phyloP scores from a whole-genome alignment of 305 asterid genomes.

The Rubia tinctorum region DNA sequence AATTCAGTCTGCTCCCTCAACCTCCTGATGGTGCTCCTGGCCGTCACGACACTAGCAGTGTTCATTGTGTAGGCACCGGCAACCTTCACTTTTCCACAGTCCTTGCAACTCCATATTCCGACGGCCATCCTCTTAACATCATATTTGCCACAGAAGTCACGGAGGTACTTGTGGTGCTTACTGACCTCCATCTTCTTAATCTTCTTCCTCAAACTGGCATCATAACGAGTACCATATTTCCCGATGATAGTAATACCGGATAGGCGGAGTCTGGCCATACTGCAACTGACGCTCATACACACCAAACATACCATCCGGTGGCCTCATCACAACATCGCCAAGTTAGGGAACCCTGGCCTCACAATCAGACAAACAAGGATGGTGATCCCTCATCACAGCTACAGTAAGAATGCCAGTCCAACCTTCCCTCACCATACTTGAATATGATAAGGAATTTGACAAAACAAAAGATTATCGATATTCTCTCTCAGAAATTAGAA shows the following conservation, averaged over 20 bases:
- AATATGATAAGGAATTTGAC: too few species aligned
- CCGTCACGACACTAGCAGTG: conserved; percentile 86
- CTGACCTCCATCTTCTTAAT: conserved; percentile 60
- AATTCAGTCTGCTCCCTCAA: conserved; percentile 88
- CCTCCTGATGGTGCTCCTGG: conserved; percentile 88
- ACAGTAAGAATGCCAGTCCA: too few species aligned
- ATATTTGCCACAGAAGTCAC: conserved; percentile 51
- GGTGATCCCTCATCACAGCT: too few species aligned
- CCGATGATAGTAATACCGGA: conserved; percentile 23
- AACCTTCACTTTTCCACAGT: conserved; percentile 49
- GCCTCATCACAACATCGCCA: too few species aligned
- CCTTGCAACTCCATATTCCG: conserved; percentile 58
- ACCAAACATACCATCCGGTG: too few species aligned
- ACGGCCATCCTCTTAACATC: conserved; percentile 46
- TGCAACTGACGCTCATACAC: too few species aligned
- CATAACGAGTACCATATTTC: conserved; percentile 51
- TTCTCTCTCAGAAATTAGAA: too few species aligned
- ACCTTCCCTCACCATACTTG: too few species aligned
- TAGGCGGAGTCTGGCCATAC: too few species aligned
- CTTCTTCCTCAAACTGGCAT: conserved; percentile 65
- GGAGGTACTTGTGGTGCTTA: conserved; percentile 46
- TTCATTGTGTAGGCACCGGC: conserved; percentile 58
- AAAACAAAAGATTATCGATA: too few species aligned
- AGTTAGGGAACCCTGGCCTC: too few species aligned
- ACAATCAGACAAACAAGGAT: too few species aligned